Evolutionary conservation across 352 stramenopile genomes (phyloP).

Genomic region (Globisporangium emineosum): DNA sequence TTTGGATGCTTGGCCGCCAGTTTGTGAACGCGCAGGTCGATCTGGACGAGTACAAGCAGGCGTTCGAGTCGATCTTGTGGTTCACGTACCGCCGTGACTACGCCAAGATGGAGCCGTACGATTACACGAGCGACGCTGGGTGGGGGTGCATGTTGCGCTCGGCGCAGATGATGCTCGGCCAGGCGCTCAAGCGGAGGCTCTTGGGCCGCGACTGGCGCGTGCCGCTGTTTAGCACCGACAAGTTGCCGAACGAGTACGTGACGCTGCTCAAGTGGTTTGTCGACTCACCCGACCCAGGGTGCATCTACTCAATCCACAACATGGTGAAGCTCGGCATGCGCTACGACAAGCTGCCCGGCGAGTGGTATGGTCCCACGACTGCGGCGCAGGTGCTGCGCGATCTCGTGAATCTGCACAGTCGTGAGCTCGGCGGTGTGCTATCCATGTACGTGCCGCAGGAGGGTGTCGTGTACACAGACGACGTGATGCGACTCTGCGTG

Average conservation of each 20-base stretch:
- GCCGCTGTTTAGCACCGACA: conserved; percentile 34
- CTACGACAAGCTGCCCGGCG: conserved; percentile 89
- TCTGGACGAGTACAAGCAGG: conserved; percentile 47
- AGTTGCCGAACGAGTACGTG: conserved; percentile 45
- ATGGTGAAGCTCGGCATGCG: conserved; percentile 89
- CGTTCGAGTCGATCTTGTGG: conserved; percentile 78
- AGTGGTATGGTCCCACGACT: conserved; percentile 92
- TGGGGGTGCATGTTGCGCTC: conserved; percentile 97
- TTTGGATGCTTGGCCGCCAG: conserved; percentile 45
- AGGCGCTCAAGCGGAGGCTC: conserved; percentile 84
- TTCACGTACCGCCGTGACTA: conserved; percentile 91
- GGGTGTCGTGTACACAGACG: conserved; percentile 78
- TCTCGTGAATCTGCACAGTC: conserved; percentile 69
- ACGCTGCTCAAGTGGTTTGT: conserved; percentile 83
- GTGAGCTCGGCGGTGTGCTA: conserved; percentile 40
- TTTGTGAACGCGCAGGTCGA: conserved; percentile 36
- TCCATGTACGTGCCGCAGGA: conserved; percentile 84
- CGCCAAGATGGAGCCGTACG: conserved; percentile 82
- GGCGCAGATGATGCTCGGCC: conserved; percentile 93
- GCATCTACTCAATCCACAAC: conserved; percentile 88
- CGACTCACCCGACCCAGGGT: conserved; percentile 67
- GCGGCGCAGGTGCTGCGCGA: conserved; percentile 87
- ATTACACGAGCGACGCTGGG: conserved; percentile 89
- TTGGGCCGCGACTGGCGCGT: conserved; percentile 49
- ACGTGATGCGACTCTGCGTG: conserved; percentile 68